These are phyloP conservation scores for Tuber microsphaerosporum DNA, from an alignment of 495 filamentous ascomycete genomes.

Conservation along the genomic window DNA sequence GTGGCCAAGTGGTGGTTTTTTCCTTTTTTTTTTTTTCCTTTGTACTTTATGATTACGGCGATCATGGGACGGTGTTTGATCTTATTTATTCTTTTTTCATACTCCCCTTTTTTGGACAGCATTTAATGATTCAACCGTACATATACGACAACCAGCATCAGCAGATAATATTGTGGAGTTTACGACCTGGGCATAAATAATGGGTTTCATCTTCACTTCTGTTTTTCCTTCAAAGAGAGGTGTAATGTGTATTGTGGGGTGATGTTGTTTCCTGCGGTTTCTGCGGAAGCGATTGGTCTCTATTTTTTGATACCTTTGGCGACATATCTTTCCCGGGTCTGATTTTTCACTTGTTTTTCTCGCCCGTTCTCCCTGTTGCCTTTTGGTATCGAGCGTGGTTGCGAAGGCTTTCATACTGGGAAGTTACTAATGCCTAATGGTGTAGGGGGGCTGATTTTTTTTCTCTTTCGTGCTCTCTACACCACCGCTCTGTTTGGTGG, in stretches of 20 bases:
- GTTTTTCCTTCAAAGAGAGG: background rate
- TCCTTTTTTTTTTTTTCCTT: constrained; percentile 17
- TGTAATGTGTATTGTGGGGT: constrained; percentile 4
- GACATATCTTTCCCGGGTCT: background rate
- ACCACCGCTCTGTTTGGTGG: background rate
- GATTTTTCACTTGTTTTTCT: background rate
- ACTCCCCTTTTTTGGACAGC: constrained; percentile 21
- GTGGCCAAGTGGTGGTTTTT: constrained; percentile 4
- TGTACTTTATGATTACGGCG: constrained; percentile 34
- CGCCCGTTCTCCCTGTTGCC: background rate
- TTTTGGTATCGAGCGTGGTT: background rate
- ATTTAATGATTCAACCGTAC: constrained; percentile 3
- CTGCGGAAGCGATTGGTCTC: background rate
- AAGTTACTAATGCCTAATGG: constrained; percentile 31
- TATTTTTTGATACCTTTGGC: background rate
- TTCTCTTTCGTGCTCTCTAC: constrained; percentile 12
- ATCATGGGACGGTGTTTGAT: constrained; percentile 33
- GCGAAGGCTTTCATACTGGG: background rate
- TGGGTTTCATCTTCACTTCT: constrained; percentile 3
- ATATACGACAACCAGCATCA: constrained; percentile 4
- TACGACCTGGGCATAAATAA: constrained; percentile 6
- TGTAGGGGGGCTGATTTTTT: constrained; percentile 10
- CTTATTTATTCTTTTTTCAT: constrained; percentile 18
- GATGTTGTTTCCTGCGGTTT: background rate
- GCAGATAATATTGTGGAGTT: constrained; percentile 3